Evolutionary conservation across 2,329 filamentous ascomycete genomes (phyloP).

Genomic region (Myriosclerotinia scirpicola): DNA sequence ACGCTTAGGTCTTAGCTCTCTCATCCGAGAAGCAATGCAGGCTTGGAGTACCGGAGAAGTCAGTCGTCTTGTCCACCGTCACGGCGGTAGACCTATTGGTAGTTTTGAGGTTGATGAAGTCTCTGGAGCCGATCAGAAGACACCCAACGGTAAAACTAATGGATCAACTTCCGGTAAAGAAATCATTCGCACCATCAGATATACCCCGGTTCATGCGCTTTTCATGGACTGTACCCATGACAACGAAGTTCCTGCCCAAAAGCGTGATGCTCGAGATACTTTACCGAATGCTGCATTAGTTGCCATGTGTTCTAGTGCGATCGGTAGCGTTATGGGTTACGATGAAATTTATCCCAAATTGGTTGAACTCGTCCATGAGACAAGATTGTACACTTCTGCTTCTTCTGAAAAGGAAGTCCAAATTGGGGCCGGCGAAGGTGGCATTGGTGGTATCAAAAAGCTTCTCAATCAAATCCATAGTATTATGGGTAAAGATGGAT

Average conservation of each 20-base stretch:
- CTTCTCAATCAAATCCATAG: conserved; percentile 92
- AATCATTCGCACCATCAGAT: conserved; percentile 76
- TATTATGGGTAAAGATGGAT: conserved; percentile 92
- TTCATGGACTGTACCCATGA: conserved; percentile 99
- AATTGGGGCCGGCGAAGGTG: conserved; percentile 69
- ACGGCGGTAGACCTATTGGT: conserved; percentile 91
- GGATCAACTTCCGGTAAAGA: conserved; percentile 39
- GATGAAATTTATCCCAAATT: conserved; percentile 94
- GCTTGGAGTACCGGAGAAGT: conserved; percentile 94
- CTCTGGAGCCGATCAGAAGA: conserved; percentile 56
- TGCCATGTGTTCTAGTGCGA: conserved; percentile 92
- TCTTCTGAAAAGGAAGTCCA: conserved; percentile 67
- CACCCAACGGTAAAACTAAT: conserved; percentile 37
- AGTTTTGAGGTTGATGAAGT: conserved; percentile 95
- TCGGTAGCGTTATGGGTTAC: conserved; percentile 96
- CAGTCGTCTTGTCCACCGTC: conserved; percentile 87
- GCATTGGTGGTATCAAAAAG: conserved; percentile 89
- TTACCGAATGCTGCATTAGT: conserved; percentile 92
- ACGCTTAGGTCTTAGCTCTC: conserved; percentile 81
- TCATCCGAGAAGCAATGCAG: conserved; percentile 98
- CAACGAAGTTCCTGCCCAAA: conserved; percentile 94
- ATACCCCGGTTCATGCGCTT: conserved; percentile 85
- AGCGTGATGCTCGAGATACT: conserved; percentile 90
- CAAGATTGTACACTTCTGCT: conserved; percentile 74
- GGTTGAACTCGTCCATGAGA: conserved; percentile 92